Evolutionary conservation across 371 early-diverging fungal genomes (phyloP).

Genomic region (Dinochytrium kinnereticum): DNA sequence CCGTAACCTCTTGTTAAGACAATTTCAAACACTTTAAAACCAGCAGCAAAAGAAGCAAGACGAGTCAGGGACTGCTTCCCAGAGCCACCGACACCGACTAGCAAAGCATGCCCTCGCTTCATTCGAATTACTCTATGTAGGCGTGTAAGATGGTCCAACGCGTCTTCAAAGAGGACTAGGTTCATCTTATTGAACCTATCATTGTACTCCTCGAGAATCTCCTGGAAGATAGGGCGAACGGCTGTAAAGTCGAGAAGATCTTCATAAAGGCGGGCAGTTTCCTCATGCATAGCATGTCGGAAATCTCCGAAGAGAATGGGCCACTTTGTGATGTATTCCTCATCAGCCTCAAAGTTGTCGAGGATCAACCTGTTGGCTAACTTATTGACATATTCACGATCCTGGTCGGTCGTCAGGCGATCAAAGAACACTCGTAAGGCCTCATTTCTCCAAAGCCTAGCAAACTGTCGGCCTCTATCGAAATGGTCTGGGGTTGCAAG

Average conservation of each 20-base stretch:
- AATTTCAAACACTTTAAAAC: conserved; percentile 61
- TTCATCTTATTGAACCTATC: conserved; percentile 63
- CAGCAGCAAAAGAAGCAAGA: conserved; percentile 62
- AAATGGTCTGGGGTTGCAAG: conserved; percentile 60
- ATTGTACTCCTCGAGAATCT: conserved; percentile 65
- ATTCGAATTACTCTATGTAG: conserved; percentile 61
- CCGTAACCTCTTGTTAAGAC: conserved; percentile 61
- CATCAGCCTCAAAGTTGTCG: conserved; percentile 57
- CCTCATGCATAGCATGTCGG: conserved; percentile 62
- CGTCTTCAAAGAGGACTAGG: conserved; percentile 66
- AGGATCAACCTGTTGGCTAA: conserved; percentile 55
- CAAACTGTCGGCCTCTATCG: conserved; percentile 47
- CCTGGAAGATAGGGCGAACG: conserved; percentile 60
- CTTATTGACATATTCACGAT: conserved; percentile 56
- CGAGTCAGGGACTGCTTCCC: conserved; percentile 66
- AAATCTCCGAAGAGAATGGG: conserved; percentile 66
- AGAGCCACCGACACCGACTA: conserved; percentile 65
- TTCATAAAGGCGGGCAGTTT: conserved; percentile 58
- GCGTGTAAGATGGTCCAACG: conserved; percentile 63
- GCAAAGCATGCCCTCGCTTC: conserved; percentile 60
- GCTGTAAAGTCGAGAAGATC: conserved; percentile 65
- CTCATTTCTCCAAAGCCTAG: conserved; percentile 63
- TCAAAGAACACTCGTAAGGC: conserved; percentile 62
- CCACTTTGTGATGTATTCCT: conserved; percentile 53
- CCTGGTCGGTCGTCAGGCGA: conserved; percentile 56